phyloP scores from a whole-genome alignment of 176 grass and related monocot species.

The Saccharum spontaneum region DNA sequence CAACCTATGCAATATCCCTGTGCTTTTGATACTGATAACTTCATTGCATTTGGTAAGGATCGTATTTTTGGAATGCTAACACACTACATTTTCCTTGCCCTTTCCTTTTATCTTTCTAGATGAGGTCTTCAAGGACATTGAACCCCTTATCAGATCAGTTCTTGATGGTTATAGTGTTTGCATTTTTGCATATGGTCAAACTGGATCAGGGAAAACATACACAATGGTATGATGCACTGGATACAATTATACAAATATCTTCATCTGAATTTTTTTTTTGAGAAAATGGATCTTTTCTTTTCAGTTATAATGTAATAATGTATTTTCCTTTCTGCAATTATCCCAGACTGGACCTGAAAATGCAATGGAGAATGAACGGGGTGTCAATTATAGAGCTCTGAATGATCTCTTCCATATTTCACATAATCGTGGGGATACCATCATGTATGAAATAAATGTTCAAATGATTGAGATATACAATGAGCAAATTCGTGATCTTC shows the following conservation, averaged over 20 bases:
- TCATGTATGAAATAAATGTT: constrained; percentile 74
- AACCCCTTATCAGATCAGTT: constrained; percentile 77
- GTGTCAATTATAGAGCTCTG: constrained; percentile 87
- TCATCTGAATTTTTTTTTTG: not conserved
- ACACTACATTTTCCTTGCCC: not conserved
- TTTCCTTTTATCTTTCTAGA: constrained; percentile 36
- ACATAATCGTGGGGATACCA: constrained; percentile 46
- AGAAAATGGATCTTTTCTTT: not conserved
- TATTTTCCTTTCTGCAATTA: constrained; percentile 29
- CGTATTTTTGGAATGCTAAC: constrained; percentile 9
- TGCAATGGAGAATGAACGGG: constrained; percentile 66
- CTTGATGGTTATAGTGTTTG: constrained; percentile 97
- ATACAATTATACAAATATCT: constrained; percentile 9
- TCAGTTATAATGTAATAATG: not conserved
- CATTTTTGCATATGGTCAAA: constrained; percentile 98
- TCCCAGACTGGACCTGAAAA: constrained; percentile 70
- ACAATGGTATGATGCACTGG: constrained; percentile 72
- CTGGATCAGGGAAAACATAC: constrained; percentile 98
- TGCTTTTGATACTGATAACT: not conserved
- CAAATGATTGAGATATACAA: constrained; percentile 99
- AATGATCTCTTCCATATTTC: constrained; percentile 89
- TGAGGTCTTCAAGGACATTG: constrained; percentile 85
- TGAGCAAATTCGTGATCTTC: constrained; percentile 86
- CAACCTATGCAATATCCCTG: not conserved
- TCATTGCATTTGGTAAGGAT: constrained; percentile 2